Conservation (phyloP, 805 yeast species). For the Lachancea thermotolerans region DNA sequence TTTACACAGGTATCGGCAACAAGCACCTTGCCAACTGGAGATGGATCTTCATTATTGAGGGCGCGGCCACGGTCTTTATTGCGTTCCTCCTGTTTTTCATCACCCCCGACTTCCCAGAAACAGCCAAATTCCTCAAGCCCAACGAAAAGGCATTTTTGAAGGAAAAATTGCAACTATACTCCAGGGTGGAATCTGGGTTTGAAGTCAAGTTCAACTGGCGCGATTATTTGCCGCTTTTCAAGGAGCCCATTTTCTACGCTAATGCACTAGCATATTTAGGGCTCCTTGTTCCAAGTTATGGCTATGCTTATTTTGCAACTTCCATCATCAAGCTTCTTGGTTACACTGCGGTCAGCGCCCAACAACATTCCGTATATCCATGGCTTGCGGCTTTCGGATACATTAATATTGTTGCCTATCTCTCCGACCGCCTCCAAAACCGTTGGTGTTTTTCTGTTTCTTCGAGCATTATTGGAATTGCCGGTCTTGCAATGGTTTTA, state of each 20-base stretch:
- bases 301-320: slow-evolving; percentile 4
- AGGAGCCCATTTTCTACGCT: slow-evolving; percentile 5
- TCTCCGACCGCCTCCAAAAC: slow-evolving; percentile 3
- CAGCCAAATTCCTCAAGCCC: slow-evolving; percentile 4
- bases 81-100: slow-evolving; percentile 3
- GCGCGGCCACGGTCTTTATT: slow-evolving; percentile 3
- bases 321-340: slow-evolving; percentile 4
- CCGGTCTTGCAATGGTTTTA: slow-evolving; percentile 6
- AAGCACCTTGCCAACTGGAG: slow-evolving; percentile 4
- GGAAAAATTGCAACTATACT: slow-evolving; percentile 3
- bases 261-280: slow-evolving; percentile 4
- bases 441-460: slow-evolving; percentile 5
- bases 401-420: slow-evolving; percentile 3
- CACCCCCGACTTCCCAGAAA: slow-evolving; percentile 6
- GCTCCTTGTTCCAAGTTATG: slow-evolving; percentile 3
- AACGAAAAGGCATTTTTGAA: slow-evolving; percentile 2
- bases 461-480: neutral
- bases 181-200: slow-evolving; percentile 3
- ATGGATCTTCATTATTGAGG: slow-evolving; percentile 7
- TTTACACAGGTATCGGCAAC: slow-evolving; percentile 1
- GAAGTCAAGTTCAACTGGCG: slow-evolving; percentile 1
- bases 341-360: slow-evolving; percentile 4
- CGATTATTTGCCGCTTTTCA: slow-evolving; percentile 5
- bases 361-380: slow-evolving; percentile 4
- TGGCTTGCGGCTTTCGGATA: slow-evolving; percentile 5